Percentiles rank a stretch among this genome's conserved stretches.
Conservation (phyloP, 1,284 basidiomycete species). For the Malassezia psittaci region DNA sequence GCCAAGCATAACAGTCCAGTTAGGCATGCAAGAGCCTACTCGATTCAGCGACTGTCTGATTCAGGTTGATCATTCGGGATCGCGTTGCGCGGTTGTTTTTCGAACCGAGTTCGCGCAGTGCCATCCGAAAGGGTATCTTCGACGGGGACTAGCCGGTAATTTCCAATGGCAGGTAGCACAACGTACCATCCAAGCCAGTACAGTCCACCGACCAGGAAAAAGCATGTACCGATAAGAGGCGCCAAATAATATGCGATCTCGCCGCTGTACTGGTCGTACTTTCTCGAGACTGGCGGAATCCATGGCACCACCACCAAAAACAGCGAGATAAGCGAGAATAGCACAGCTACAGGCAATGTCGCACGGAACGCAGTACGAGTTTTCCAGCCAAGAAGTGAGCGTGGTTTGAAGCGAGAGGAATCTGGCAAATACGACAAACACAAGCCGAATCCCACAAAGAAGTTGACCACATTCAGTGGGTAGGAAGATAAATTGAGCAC, state of each 20-base stretch:
- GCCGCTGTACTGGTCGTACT: conserved; percentile 4
- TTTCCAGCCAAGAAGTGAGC: conserved; percentile 25
- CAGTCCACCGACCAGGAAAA: conserved; percentile 49
- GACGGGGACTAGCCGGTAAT: conserved; percentile 48
- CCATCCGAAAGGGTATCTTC: conserved; percentile 52
- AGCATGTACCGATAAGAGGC: conserved; percentile 26
- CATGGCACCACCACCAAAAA: conserved; percentile 57
- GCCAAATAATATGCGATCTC: conserved; percentile 21
- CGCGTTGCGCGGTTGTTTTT: neutral
- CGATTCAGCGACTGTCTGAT: no score
- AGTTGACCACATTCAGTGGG: conserved; percentile 50
- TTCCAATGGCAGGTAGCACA: conserved; percentile 51
- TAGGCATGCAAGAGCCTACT: no score
- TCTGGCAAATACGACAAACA: conserved; percentile 46
- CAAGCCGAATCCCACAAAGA: conserved; percentile 56
- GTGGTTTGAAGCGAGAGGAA: conserved; percentile 2
- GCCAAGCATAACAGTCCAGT: no score
- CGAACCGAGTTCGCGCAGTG: conserved; percentile 52
- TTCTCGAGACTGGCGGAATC: conserved; percentile 49
- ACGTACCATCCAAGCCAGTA: conserved; percentile 56
- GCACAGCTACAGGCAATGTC: conserved; percentile 53
- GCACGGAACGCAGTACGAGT: conserved; percentile 21
- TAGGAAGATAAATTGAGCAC: conserved; percentile 58
- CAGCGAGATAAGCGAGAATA: conserved; percentile 54
- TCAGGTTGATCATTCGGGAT: neutral